Evolutionary conservation across 768 basidiomycete species (phyloP).

Genomic region (Suillus lakei): DNA sequence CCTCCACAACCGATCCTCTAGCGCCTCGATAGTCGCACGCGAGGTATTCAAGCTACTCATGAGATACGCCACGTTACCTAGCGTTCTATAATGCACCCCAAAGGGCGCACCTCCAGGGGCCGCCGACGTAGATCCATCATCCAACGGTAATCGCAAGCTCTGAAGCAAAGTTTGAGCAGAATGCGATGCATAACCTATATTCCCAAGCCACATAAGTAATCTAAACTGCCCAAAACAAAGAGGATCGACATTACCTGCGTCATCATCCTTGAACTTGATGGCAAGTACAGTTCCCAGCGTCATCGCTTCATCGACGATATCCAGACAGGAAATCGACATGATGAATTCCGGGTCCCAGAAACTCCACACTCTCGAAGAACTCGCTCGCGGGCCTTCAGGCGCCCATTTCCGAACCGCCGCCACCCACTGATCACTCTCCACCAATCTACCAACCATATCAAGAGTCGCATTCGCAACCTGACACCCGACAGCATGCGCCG

Average conservation of each 20-base stretch:
- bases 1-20: constrained; percentile 68
- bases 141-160: constrained; percentile 45
- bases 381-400: constrained; percentile 16
- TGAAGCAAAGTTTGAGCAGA: constrained; percentile 67
- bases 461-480: constrained; percentile 87
- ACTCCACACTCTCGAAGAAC: constrained; percentile 65
- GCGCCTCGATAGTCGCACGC: constrained; percentile 51
- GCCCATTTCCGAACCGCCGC: constrained; percentile 66
- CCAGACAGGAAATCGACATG: constrained; percentile 56
- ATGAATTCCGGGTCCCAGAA: constrained; percentile 86
- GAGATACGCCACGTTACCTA: constrained; percentile 93
- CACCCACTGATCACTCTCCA: constrained; percentile 58
- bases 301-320: constrained; percentile 76
- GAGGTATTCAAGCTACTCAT: constrained; percentile 86
- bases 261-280: constrained; percentile 67
- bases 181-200: constrained; percentile 59
- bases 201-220: not conserved
- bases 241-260: constrained; percentile 49
- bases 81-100: constrained; percentile 82
- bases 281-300: constrained; percentile 85
- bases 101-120: constrained; percentile 61
- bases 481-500: constrained; percentile 92
- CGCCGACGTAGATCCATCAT: constrained; percentile 36
- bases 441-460: constrained; percentile 58
- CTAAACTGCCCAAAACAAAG: constrained; percentile 1